A percentile compares a stretch with the other conserved stretches of the same genome.
Conservation (phyloP, 371 early-diverging fungal species). For the Apophysomyces sp. region DNA sequence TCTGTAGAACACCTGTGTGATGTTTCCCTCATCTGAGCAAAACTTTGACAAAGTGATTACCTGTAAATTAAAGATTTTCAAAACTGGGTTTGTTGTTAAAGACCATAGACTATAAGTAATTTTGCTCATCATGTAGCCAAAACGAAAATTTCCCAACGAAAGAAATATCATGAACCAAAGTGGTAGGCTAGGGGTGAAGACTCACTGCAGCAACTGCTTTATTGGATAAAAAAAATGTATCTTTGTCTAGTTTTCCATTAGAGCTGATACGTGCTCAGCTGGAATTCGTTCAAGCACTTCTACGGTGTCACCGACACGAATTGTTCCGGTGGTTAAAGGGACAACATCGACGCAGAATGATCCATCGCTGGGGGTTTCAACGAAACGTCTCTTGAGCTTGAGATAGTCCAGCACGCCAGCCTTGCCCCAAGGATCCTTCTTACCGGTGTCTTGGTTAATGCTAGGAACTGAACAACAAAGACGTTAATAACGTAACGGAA, state of each 20-base stretch:
- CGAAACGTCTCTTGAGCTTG: conserved; percentile 25
- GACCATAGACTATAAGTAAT: no score
- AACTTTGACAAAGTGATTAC: no score
- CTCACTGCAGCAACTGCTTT: no score
- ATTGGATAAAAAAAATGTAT: no score
- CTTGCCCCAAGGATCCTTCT: conserved; percentile 40
- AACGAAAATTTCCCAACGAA: no score
- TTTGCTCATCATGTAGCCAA: no score
- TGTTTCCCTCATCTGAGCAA: no score
- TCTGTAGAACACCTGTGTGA: no score
- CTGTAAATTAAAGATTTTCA: no score
- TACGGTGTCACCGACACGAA: conserved; percentile 40
- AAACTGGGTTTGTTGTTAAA: no score
- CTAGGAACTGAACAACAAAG: conserved; percentile 29
- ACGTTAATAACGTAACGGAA: background rate
- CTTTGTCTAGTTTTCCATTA: background rate
- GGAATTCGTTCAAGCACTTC: conserved; percentile 46
- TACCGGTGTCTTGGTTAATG: conserved; percentile 47
- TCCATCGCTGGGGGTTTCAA: conserved; percentile 29
- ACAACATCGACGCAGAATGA: conserved; percentile 46
- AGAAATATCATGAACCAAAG: no score
- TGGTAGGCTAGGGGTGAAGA: no score
- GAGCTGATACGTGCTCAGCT: background rate
- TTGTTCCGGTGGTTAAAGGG: conserved; percentile 42
- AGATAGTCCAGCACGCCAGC: conserved; percentile 32